Evolutionary conservation across 2,329 filamentous ascomycete genomes (phyloP).

Genomic region (Monilinia fructigena): DNA sequence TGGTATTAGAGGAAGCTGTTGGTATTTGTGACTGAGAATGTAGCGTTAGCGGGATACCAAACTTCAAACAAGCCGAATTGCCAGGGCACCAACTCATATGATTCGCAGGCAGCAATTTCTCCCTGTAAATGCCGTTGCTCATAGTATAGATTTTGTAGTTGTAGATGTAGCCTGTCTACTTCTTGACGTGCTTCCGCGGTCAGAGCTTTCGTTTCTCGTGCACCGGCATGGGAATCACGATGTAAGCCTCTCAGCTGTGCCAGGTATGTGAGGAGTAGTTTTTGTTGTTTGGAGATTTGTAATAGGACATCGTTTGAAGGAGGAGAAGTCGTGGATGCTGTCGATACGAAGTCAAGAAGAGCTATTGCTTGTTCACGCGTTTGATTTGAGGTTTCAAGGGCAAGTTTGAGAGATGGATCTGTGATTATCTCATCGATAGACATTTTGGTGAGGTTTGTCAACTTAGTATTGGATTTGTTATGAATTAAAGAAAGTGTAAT

Average conservation of each 20-base stretch:
- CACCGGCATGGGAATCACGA: constrained; percentile 74
- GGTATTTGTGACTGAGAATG: constrained; percentile 73
- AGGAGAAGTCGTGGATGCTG: constrained; percentile 46
- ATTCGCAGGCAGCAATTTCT: constrained; percentile 87
- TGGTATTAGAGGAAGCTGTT: constrained; percentile 79
- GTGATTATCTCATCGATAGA: constrained; percentile 58
- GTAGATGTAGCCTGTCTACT: constrained; percentile 86
- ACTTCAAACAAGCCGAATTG: not conserved
- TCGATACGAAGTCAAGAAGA: constrained; percentile 63
- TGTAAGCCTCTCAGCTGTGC: constrained; percentile 80
- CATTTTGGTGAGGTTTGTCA: constrained; percentile 44
- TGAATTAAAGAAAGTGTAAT: not conserved
- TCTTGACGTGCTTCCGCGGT: constrained; percentile 87
- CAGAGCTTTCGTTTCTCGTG: constrained; percentile 79
- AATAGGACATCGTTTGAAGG: constrained; percentile 51
- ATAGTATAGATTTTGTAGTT: constrained; percentile 94
- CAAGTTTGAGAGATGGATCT: constrained; percentile 63
- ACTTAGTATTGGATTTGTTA: not conserved
- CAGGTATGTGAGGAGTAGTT: constrained; percentile 74
- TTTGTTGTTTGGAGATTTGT: constrained; percentile 72
- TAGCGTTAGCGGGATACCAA: constrained; percentile 11
- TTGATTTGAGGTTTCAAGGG: constrained; percentile 70
- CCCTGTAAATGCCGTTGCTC: constrained; percentile 88
- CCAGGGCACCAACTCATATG: constrained; percentile 73
- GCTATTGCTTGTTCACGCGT: constrained; percentile 69